A percentile compares a stretch with the other conserved stretches of the same genome.
Evolutionary conservation across 2,329 filamentous ascomycete genomes (phyloP).

Genomic region (Paraconiothyrium brasiliense): DNA sequence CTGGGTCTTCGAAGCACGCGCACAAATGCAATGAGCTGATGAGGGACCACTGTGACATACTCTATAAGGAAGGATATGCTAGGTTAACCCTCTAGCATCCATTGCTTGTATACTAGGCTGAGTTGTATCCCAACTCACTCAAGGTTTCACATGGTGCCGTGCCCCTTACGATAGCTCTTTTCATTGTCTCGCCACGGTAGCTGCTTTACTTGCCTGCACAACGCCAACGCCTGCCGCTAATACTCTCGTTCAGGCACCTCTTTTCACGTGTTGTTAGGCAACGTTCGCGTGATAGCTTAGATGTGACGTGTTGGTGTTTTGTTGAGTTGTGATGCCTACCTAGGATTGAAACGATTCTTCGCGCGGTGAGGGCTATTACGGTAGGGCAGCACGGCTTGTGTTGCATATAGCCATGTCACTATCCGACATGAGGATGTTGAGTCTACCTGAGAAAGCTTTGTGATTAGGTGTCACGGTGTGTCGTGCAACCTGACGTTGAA

Average conservation of each 20-base stretch:
- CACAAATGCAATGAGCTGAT: background rate
- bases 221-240: too few relatives aligned
- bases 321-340: too few relatives aligned
- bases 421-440: too few relatives aligned
- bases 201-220: too few relatives aligned
- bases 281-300: too few relatives aligned
- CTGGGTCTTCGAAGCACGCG: background rate
- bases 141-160: background rate
- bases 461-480: background rate
- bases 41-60: background rate
- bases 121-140: background rate
- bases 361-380: too few relatives aligned
- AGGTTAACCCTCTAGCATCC: background rate
- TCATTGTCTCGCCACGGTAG: background rate
- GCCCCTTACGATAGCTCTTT: background rate
- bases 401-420: too few relatives aligned
- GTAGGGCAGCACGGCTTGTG: background rate
- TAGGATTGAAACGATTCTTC: too few relatives aligned
- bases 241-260: too few relatives aligned
- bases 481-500: conserved; percentile 4
- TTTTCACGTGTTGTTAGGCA: too few relatives aligned
- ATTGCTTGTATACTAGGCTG: background rate
- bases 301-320: too few relatives aligned
- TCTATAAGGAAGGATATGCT: background rate
- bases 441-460: background rate